Evolutionary conservation across 768 basidiomycete genomes (phyloP).

Genomic region (Mycena polygramma): DNA sequence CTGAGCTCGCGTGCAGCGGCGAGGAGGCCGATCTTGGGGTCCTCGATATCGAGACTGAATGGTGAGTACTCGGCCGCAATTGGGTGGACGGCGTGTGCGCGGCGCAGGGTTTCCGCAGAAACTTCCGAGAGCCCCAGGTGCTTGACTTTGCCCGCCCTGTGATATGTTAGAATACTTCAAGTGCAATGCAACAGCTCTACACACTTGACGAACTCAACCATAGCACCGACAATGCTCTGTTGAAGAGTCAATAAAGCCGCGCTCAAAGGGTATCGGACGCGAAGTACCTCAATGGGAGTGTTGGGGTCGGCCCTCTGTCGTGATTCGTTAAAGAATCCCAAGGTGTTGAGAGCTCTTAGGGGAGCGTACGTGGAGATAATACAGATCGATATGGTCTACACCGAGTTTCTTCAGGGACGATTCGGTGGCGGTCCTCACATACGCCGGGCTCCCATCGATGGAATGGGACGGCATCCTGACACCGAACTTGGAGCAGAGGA

Average conservation of each 20-base stretch:
- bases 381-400: slow-evolving; percentile 49
- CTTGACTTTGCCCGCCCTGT: slow-evolving; percentile 50
- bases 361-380: slow-evolving; percentile 44
- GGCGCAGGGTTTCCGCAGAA: slow-evolving; percentile 48
- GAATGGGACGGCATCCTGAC: slow-evolving; percentile 33
- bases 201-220: slow-evolving; percentile 28
- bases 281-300: slow-evolving; percentile 34
- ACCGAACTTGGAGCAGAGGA: slow-evolving; percentile 65
- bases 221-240: slow-evolving; percentile 1
- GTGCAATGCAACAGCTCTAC: neutral
- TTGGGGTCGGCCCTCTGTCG: slow-evolving; percentile 29
- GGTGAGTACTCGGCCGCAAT: slow-evolving; percentile 54
- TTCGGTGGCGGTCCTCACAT: slow-evolving; percentile 45
- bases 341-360: too few relatives aligned
- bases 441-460: slow-evolving; percentile 45
- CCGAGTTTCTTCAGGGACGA: slow-evolving; percentile 48
- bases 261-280: too few relatives aligned
- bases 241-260: too few relatives aligned
- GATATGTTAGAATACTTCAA: too few relatives aligned
- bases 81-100: slow-evolving; percentile 51
- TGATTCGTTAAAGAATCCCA: neutral
- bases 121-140: slow-evolving; percentile 54
- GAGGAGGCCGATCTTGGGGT: slow-evolving; percentile 44
- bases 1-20: slow-evolving; percentile 50
- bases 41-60: slow-evolving; percentile 46